A percentile compares a stretch with the other conserved stretches of the same genome.
Conservation (phyloP, 2,329 filamentous ascomycete species). For the Pyricularia sp. region DNA sequence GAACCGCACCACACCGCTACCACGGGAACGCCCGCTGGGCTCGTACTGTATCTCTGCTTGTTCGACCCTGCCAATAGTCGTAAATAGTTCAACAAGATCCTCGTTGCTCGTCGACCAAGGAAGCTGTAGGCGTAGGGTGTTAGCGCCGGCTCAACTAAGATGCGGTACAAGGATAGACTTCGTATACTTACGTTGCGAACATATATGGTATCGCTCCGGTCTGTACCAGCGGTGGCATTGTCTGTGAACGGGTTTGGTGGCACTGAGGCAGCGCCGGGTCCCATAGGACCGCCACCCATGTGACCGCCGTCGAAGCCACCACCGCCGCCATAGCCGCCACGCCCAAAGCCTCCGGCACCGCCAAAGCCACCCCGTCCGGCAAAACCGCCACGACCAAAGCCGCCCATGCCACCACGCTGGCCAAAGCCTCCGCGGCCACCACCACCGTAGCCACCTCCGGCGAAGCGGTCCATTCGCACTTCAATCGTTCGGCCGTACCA, state of each 20-base stretch:
- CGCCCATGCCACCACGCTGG: conserved; percentile 47
- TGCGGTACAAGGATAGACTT: neutral
- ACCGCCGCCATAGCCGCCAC: conserved; percentile 40
- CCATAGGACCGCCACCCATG: conserved; percentile 31
- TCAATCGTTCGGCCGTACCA: conserved; percentile 93
- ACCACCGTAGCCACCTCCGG: conserved; percentile 41
- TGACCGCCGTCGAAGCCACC: conserved; percentile 36
- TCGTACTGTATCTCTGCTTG: conserved; percentile 99
- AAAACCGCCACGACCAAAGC: conserved; percentile 36
- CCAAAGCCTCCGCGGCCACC: conserved; percentile 50
- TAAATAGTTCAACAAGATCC: conserved; percentile 91
- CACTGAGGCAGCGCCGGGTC: conserved; percentile 36
- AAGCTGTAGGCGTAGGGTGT: conserved; percentile 45
- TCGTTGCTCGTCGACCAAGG: conserved; percentile 99
- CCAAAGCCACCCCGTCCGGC: conserved; percentile 34
- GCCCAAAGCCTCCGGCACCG: conserved; percentile 27
- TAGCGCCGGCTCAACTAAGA: conserved; percentile 7
- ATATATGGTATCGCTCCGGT: conserved; percentile 78
- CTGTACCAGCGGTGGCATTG: conserved; percentile 76
- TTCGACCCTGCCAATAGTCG: conserved; percentile 94
- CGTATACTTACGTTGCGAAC: conserved; percentile 78
- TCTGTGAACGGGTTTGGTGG: conserved; percentile 79
- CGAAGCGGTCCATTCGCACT: conserved; percentile 93
- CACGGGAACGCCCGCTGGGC: conserved; percentile 87
- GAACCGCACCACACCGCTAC: conserved; percentile 94